Conservation (phyloP, 345 rosid genomes). For the Eucalyptus regnans region DNA sequence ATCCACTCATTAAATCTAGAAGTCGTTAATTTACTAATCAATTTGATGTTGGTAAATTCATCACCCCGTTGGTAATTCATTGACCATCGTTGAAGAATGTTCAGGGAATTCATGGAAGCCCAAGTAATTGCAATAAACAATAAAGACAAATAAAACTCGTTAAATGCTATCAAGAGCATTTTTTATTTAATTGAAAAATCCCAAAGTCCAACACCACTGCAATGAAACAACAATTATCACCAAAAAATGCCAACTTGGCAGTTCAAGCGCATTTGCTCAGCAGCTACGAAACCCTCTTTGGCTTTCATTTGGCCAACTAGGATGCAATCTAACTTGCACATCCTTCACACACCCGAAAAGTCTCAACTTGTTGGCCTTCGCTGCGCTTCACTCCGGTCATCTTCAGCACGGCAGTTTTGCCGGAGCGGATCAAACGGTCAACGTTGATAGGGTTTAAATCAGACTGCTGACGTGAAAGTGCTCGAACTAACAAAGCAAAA, state of each 20-base stretch:
- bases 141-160: not conserved
- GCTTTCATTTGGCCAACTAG: not conserved
- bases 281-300: not conserved
- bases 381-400: not conserved
- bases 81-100: not conserved
- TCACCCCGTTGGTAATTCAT: accelerated
- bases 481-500: not conserved
- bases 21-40: not conserved
- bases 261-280: not conserved
- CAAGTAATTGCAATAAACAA: not conserved
- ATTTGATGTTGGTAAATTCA: not conserved
- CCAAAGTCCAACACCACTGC: not conserved
- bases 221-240: not conserved
- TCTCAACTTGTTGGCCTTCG: not conserved
- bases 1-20: not conserved
- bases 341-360: not conserved
- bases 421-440: not conserved
- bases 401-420: not conserved
- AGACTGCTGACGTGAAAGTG: not conserved
- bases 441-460: not conserved
- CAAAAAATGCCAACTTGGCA: not conserved
- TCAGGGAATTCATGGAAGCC: not conserved
- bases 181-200: not conserved
- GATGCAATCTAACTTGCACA: not conserved
- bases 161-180: not conserved